Evolutionary conservation across 1,284 basidiomycete genomes (phyloP).

Genomic region (Trametes sp.): DNA sequence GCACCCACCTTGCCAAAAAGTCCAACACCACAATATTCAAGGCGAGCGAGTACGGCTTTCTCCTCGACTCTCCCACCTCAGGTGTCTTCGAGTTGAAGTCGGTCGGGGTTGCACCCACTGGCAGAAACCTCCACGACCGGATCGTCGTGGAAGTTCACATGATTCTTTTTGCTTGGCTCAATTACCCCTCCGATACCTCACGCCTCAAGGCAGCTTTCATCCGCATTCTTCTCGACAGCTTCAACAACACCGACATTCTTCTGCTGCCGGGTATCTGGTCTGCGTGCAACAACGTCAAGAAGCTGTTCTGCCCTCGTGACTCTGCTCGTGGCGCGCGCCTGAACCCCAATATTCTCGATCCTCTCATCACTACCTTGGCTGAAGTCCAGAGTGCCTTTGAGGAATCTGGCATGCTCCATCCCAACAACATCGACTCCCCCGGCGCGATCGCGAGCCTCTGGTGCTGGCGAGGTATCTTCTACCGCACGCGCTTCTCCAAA

Average conservation of each 20-base stretch:
- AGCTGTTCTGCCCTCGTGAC: not conserved
- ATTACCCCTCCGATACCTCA: not conserved
- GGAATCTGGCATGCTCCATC: too few species aligned
- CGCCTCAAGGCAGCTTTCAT: not conserved
- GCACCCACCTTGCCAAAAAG: not conserved
- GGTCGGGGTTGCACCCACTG: not conserved
- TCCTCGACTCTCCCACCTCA: not conserved
- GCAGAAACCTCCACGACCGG: not conserved
- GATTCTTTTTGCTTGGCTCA: not conserved
- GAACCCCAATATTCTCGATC: not conserved
- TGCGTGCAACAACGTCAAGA: not conserved
- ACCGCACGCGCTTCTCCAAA: too few species aligned
- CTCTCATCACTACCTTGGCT: too few species aligned
- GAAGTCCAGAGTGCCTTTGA: too few species aligned
- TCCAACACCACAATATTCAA: not conserved
- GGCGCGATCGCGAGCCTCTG: too few species aligned
- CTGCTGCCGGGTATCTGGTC: not conserved
- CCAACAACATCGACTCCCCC: too few species aligned
- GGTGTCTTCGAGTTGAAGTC: not conserved
- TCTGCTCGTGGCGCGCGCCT: not conserved
- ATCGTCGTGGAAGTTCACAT: not conserved
- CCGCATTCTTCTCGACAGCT: not conserved
- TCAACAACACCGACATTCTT: not conserved
- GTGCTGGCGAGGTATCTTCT: too few species aligned
- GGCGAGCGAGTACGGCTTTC: not conserved